Conservation (phyloP, 2,329 filamentous ascomycete genomes). For the Zymoseptoria tritici region DNA sequence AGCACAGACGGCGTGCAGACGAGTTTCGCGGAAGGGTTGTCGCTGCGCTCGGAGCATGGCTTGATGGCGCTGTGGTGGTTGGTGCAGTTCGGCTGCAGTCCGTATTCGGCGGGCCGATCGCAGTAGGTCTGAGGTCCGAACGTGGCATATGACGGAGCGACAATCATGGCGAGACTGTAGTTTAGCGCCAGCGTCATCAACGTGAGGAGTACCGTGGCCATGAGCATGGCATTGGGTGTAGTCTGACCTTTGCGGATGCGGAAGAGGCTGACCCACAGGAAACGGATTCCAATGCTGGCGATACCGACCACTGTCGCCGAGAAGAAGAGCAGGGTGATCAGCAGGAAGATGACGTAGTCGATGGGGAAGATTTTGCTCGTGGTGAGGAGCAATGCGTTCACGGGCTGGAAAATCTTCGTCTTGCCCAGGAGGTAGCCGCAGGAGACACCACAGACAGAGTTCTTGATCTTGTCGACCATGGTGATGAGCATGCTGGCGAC, state of each 20-base stretch:
- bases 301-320: constrained; percentile 80
- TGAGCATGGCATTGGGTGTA: constrained; percentile 80
- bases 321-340: constrained; percentile 83
- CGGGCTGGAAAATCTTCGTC: constrained; percentile 87
- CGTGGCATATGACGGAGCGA: constrained; percentile 91
- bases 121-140: constrained; percentile 95
- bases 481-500: constrained; percentile 94
- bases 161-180: constrained; percentile 83
- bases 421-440: constrained; percentile 88
- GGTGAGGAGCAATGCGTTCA: constrained; percentile 83
- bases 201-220: constrained; percentile 84
- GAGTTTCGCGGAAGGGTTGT: constrained; percentile 61
- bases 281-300: constrained; percentile 81
- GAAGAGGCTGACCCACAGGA: constrained; percentile 93
- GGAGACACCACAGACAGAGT: constrained; percentile 81
- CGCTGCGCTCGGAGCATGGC: constrained; percentile 70
- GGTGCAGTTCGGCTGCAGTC: constrained; percentile 67
- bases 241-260: constrained; percentile 83
- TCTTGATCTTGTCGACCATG: constrained; percentile 90
- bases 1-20: constrained; percentile 89
- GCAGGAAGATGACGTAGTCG: constrained; percentile 82
- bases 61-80: constrained; percentile 64
- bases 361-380: constrained; percentile 78
- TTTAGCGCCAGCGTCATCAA: constrained; percentile 87
- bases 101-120: constrained; percentile 57